These are phyloP conservation scores for Rhizopogon rudus DNA, from an alignment of 768 basidiomycete species.

Conservation along the genomic window DNA sequence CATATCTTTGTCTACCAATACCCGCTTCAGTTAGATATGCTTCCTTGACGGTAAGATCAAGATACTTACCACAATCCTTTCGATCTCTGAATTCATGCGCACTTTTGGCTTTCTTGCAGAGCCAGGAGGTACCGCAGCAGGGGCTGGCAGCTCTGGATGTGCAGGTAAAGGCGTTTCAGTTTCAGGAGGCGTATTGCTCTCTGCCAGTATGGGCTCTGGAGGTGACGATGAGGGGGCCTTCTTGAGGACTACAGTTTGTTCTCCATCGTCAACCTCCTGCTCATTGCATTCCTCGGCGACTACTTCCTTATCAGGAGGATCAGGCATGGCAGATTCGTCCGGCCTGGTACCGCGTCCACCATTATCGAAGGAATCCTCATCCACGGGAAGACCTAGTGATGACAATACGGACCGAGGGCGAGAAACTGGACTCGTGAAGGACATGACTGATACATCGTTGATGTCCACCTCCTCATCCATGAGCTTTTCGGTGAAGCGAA, in stretches of 20 bases:
- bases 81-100: slow-evolving; percentile 57
- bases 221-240: slow-evolving; percentile 6
- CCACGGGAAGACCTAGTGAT: slow-evolving; percentile 9
- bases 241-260: slow-evolving; percentile 26
- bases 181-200: neutral
- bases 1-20: slow-evolving; percentile 75
- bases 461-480: slow-evolving; percentile 62
- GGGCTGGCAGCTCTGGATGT: neutral
- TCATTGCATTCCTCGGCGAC: neutral
- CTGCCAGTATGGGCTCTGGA: neutral
- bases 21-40: slow-evolving; percentile 41
- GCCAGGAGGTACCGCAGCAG: slow-evolving; percentile 7
- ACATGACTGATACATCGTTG: slow-evolving; percentile 39
- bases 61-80: slow-evolving; percentile 54
- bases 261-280: slow-evolving; percentile 12
- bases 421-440: slow-evolving; percentile 42
- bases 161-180: slow-evolving; percentile 1
- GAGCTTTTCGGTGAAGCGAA: slow-evolving; percentile 60
- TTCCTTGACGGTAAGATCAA: neutral
- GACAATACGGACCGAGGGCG: slow-evolving; percentile 26
- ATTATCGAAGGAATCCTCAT: neutral
- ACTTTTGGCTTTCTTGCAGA: slow-evolving; percentile 32
- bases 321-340: neutral
- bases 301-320: neutral
- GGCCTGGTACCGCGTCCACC: neutral